phyloP scores from a whole-genome alignment of 2,329 filamentous ascomycete species.

The Talaromyces sp. region DNA sequence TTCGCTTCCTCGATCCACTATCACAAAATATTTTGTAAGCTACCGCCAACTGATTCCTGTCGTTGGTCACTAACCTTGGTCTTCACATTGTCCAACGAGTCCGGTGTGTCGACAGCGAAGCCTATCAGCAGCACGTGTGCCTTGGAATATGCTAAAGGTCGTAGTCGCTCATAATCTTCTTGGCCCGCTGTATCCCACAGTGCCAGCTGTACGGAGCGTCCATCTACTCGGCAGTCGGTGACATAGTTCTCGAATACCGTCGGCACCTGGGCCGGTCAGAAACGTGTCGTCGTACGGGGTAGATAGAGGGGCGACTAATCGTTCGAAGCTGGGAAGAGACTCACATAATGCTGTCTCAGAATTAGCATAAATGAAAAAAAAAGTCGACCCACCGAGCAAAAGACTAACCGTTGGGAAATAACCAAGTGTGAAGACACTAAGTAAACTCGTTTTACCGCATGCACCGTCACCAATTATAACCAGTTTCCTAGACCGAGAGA shows the following conservation, averaged over 20 bases:
- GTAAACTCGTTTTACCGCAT: slow-evolving; percentile 93
- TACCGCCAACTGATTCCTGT: neutral
- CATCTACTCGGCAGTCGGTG: slow-evolving; percentile 95
- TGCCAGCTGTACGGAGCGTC: slow-evolving; percentile 95
- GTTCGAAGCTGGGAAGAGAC: slow-evolving; percentile 17
- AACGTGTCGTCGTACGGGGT: neutral
- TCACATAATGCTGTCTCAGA: slow-evolving; percentile 39
- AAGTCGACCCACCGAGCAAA: neutral
- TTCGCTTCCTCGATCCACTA: slow-evolving; percentile 95
- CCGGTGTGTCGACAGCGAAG: slow-evolving; percentile 89
- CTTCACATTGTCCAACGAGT: slow-evolving; percentile 96
- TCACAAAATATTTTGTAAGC: slow-evolving; percentile 11
- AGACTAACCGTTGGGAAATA: slow-evolving; percentile 90
- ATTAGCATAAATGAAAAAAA: slow-evolving; percentile 1
- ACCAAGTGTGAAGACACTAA: slow-evolving; percentile 95
- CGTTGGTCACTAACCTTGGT: slow-evolving; percentile 63
- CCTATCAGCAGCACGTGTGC: slow-evolving; percentile 96
- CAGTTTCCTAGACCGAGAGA: slow-evolving; percentile 62
- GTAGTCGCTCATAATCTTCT: slow-evolving; percentile 94
- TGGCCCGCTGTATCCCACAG: slow-evolving; percentile 99
- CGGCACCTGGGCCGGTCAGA: slow-evolving; percentile 58
- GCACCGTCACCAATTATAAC: slow-evolving; percentile 97
- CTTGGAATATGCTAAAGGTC: slow-evolving; percentile 92
- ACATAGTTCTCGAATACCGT: slow-evolving; percentile 99
- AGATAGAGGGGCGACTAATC: neutral